Percentiles rank a stretch among this genome's conserved stretches.
Conservation (phyloP, 1,139 yeast genomes). For the Kodamaea sp. region DNA sequence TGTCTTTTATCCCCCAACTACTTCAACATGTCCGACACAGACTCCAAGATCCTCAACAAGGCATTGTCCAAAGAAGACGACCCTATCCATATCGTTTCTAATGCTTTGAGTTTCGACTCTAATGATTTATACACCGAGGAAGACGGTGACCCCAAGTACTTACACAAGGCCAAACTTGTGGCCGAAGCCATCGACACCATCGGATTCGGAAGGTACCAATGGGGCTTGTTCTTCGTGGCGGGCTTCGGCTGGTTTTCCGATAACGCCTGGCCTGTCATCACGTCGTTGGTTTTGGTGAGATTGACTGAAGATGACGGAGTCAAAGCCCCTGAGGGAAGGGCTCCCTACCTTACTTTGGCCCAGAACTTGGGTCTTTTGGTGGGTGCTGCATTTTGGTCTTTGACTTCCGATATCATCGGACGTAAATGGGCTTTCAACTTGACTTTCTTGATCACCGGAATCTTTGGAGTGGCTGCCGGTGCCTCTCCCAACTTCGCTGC, state of each 20-base stretch:
- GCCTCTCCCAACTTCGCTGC: conserved; percentile 44
- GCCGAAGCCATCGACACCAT: conserved; percentile 39
- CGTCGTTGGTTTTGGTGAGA: conserved; percentile 36
- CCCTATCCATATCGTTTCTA: conserved; percentile 5
- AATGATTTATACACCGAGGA: conserved; percentile 12
- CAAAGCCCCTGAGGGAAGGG: conserved; percentile 34
- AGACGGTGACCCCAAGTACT: conserved; percentile 23
- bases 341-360: conserved; percentile 42
- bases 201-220: conserved; percentile 46
- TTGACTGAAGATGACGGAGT: conserved; percentile 41
- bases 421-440: conserved; percentile 46
- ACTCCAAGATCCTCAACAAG: neutral
- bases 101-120: conserved; percentile 3
- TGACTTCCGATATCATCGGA: conserved; percentile 43
- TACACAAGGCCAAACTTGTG: conserved; percentile 36
- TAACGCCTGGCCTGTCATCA: conserved; percentile 46
- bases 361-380: conserved; percentile 45
- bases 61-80: conserved; percentile 2
- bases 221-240: conserved; percentile 42
- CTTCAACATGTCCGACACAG: conserved; percentile 1
- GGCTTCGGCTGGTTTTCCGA: conserved; percentile 50
- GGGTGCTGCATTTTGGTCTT: conserved; percentile 46
- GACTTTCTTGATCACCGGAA: conserved; percentile 43
- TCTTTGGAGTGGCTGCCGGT: conserved; percentile 41
- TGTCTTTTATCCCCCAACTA: too few relatives aligned